Evolutionary conservation across 1,284 basidiomycete genomes (phyloP).

Genomic region (Austroboletus rostrupii): DNA sequence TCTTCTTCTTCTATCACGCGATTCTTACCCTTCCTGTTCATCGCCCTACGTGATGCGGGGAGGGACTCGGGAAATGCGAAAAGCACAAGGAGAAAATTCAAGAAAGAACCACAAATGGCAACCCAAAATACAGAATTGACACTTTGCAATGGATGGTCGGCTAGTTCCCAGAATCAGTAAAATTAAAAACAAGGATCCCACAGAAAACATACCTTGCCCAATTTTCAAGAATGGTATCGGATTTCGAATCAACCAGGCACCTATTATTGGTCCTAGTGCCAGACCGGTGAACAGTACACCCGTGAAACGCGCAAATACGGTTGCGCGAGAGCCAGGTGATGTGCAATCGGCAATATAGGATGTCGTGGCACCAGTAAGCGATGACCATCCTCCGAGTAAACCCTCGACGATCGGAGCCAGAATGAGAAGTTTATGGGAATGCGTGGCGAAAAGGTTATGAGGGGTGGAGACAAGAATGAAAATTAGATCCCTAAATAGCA

Average conservation of each 20-base stretch:
- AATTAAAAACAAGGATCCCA: neutral
- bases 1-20: conserved; percentile 23
- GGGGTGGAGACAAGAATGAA: conserved; percentile 79
- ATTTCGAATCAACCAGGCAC: conserved; percentile 63
- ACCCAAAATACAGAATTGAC: conserved; percentile 62
- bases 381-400: conserved; percentile 81
- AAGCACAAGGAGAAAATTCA: conserved; percentile 50
- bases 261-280: conserved; percentile 69
- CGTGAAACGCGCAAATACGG: conserved; percentile 76
- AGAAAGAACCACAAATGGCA: conserved; percentile 42
- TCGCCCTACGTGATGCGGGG: conserved; percentile 40
- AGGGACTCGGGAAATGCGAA: conserved; percentile 66
- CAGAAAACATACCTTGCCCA: conserved; percentile 19
- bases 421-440: conserved; percentile 73
- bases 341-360: conserved; percentile 88
- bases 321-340: conserved; percentile 76
- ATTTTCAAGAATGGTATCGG: conserved; percentile 40
- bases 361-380: conserved; percentile 72
- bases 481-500: conserved; percentile 56
- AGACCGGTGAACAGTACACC: conserved; percentile 72
- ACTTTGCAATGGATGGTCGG: conserved; percentile 26
- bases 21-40: conserved; percentile 33
- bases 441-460: conserved; percentile 55
- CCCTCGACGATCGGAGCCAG: conserved; percentile 83
- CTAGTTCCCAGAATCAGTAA: conserved; percentile 13